Evolutionary conservation across 345 rosid genomes (phyloP).

Genomic region (Clarkia xantiana): DNA sequence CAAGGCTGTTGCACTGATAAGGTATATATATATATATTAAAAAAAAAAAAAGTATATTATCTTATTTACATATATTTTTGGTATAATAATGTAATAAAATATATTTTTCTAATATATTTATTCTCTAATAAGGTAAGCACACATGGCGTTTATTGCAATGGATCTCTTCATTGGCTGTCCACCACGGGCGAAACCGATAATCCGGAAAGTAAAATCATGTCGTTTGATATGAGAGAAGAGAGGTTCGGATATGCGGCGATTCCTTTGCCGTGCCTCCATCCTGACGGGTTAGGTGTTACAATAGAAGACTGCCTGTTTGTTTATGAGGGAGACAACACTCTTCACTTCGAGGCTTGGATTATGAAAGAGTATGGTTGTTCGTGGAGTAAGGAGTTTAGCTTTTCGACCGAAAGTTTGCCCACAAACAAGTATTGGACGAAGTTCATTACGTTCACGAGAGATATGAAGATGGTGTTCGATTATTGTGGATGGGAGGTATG

Average conservation of each 20-base stretch:
- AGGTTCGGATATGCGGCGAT: neutral
- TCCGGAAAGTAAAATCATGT: no score
- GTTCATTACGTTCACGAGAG: neutral
- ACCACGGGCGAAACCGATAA: no score
- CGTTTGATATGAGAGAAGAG: neutral
- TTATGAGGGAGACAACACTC: neutral
- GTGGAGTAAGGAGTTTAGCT: neutral
- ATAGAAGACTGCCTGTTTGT: neutral
- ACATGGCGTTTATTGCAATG: neutral
- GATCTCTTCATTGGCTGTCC: neutral
- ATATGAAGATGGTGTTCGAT: neutral
- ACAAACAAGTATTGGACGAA: neutral
- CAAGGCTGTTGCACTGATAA: no score
- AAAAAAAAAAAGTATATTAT: no score
- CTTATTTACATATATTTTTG: no score
- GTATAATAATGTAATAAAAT: no score
- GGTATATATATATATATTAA: no score
- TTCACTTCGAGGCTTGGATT: neutral
- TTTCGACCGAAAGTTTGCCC: neutral
- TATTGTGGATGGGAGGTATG: neutral
- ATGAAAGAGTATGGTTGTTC: neutral
- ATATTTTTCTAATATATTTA: no score
- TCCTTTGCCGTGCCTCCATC: neutral
- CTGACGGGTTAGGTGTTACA: neutral
- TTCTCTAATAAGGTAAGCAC: no score